Conservation (phyloP, 2,329 filamentous ascomycete genomes). For the Penicillium sp. region DNA sequence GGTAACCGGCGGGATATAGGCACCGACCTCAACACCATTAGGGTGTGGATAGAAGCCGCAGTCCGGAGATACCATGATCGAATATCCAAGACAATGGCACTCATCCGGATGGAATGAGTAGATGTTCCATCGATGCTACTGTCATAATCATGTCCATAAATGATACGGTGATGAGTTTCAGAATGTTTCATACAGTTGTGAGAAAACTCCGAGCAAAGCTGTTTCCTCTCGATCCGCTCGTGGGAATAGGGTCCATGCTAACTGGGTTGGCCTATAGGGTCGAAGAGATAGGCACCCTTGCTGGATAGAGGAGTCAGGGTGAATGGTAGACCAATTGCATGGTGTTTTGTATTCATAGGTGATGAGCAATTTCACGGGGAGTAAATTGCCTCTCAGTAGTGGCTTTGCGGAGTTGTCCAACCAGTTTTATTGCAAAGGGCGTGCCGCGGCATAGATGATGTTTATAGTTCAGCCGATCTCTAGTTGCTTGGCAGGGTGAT, state of each 20-base stretch:
- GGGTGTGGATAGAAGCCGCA: neutral
- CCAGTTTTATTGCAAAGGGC: no score
- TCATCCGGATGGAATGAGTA: neutral
- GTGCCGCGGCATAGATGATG: neutral
- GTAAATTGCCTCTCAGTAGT: no score
- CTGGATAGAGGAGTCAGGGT: no score
- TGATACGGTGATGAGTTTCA: neutral
- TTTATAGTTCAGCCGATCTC: neutral
- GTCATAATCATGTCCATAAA: neutral
- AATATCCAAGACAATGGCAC: neutral
- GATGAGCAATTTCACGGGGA: no score
- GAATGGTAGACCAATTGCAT: no score
- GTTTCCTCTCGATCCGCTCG: no score
- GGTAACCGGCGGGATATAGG: neutral
- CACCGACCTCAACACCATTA: neutral
- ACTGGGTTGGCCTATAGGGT: no score
- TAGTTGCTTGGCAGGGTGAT: neutral
- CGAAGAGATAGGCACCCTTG: no score
- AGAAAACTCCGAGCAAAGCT: no score
- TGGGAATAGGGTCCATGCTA: no score
- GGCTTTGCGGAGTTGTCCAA: no score
- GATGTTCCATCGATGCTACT: neutral
- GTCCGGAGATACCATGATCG: neutral
- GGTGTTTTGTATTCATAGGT: no score
- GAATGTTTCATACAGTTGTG: neutral